Percentiles rank a stretch among this genome's conserved stretches.
These are phyloP conservation scores for Hyparrhenia diplandra DNA, from an alignment of 176 grass and related monocot species.

Conservation along the genomic window DNA sequence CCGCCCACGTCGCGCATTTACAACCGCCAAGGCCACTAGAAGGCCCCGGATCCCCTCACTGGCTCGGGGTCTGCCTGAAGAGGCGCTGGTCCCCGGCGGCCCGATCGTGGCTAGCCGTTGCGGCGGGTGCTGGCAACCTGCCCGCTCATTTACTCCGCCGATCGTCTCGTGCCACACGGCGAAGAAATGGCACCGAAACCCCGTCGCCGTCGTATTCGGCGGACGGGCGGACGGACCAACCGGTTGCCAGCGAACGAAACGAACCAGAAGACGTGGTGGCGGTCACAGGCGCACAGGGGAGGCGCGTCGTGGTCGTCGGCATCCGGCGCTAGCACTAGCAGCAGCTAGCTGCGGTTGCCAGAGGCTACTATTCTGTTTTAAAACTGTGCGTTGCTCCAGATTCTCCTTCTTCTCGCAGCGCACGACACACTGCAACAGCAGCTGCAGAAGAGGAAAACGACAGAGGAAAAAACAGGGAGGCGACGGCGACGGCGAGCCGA, in stretches of 20 bases:
- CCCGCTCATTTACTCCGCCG: too few species aligned
- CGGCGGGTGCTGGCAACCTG: too few species aligned
- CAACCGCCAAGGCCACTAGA: background rate
- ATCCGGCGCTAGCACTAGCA: too few species aligned
- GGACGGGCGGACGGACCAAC: too few species aligned
- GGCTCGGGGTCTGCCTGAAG: background rate
- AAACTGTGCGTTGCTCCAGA: background rate
- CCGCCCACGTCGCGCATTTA: constrained; percentile 27
- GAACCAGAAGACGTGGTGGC: background rate
- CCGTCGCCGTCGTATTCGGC: too few species aligned
- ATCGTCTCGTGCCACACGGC: too few species aligned
- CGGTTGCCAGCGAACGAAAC: background rate
- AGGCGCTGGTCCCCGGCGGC: too few species aligned
- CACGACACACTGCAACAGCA: too few species aligned
- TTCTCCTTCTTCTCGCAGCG: background rate
- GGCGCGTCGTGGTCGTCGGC: background rate
- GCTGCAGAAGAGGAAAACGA: background rate
- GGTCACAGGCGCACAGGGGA: background rate
- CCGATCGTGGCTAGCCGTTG: too few species aligned
- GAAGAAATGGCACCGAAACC: too few species aligned
- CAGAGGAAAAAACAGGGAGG: background rate
- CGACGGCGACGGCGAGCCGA: background rate
- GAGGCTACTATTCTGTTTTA: background rate
- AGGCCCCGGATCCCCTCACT: too few species aligned
- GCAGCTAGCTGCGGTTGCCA: background rate